Percentiles rank a stretch among this genome's conserved stretches.
Evolutionary conservation across 73 alveolate species (phyloP).

Genomic region (Symbiodinium pilosum): DNA sequence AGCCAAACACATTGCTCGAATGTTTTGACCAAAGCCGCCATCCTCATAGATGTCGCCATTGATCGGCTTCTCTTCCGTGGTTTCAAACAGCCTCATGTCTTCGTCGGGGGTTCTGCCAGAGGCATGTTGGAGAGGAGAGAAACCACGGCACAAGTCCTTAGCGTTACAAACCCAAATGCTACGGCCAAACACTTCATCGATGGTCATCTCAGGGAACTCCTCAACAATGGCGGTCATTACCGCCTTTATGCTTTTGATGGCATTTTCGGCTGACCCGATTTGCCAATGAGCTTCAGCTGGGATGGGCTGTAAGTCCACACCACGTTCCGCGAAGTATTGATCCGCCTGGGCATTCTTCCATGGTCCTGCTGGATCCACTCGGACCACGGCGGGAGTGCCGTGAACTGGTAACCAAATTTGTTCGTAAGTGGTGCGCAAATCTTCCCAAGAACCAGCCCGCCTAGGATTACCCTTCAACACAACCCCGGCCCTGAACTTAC

Average conservation of each 20-base stretch:
- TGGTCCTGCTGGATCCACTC: slow-evolving; percentile 12
- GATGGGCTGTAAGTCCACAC: neutral
- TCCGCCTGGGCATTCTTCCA: neutral
- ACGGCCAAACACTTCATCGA: neutral
- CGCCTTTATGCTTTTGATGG: neutral
- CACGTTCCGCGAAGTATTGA: neutral
- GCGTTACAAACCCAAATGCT: neutral
- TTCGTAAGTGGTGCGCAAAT: neutral
- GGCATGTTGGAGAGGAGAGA: neutral
- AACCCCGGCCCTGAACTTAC: neutral
- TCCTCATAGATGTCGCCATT: too few species aligned
- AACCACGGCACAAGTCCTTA: neutral
- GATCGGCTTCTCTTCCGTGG: neutral
- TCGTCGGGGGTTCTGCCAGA: neutral
- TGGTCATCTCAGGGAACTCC: neutral
- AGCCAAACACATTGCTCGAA: neutral
- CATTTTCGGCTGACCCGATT: neutral
- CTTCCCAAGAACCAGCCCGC: neutral
- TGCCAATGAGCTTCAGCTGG: neutral
- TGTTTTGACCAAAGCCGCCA: neutral
- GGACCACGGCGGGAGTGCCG: neutral
- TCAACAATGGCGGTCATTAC: neutral
- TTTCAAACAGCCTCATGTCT: neutral
- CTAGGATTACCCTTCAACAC: neutral
- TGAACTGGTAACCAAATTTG: neutral